Conservation (phyloP, 2,329 filamentous ascomycete genomes). For the Pseudocercospora fuligena region DNA sequence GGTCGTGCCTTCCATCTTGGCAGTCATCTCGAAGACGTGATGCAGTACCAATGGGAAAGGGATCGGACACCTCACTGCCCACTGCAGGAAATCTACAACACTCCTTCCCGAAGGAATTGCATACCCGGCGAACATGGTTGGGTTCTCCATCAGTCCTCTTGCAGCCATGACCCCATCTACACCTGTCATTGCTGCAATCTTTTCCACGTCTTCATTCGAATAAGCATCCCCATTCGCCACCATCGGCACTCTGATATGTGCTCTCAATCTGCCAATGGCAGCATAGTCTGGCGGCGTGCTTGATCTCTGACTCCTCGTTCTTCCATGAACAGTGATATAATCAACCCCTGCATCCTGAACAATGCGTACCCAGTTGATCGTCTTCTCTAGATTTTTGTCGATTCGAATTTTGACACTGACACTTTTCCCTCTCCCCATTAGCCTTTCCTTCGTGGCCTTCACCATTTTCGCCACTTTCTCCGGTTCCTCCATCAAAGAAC, state of each 20-base stretch:
- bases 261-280: constrained; percentile 62
- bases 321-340: constrained; percentile 72
- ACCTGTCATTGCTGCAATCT: constrained; percentile 40
- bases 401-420: constrained; percentile 74
- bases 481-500: constrained; percentile 68
- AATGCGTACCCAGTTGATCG: constrained; percentile 65
- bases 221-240: constrained; percentile 74
- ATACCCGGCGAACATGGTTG: constrained; percentile 65
- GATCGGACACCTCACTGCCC: constrained; percentile 60
- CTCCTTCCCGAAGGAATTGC: constrained; percentile 65
- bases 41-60: constrained; percentile 68
- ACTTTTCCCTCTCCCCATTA: constrained; percentile 54
- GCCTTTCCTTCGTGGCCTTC: constrained; percentile 57
- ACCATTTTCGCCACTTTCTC: constrained; percentile 71
- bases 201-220: constrained; percentile 50
- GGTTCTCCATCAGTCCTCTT: constrained; percentile 69
- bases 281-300: constrained; percentile 65
- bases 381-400: constrained; percentile 63
- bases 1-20: constrained; percentile 61
- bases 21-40: constrained; percentile 71
- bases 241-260: constrained; percentile 62
- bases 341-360: constrained; percentile 67
- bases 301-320: constrained; percentile 65
- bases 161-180: constrained; percentile 69
- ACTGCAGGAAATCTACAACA: constrained; percentile 66